These are phyloP conservation scores for Dactylellina parvicollis DNA, from an alignment of 2,329 filamentous ascomycete species.

Conservation along the genomic window DNA sequence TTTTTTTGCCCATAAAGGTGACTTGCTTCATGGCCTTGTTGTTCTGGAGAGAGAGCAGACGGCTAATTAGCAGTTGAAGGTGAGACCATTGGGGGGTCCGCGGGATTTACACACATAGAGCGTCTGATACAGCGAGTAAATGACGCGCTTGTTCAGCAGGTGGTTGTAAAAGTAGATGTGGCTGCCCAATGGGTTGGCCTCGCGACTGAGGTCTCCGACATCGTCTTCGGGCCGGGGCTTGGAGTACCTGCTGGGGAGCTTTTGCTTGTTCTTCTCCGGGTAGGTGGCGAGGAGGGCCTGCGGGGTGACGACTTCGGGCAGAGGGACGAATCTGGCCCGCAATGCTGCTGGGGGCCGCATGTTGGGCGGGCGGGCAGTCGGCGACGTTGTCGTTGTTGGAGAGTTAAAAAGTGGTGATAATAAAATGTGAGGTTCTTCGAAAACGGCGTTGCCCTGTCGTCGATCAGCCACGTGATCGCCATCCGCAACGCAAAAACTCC, in stretches of 20 bases:
- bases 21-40: conserved; percentile 68
- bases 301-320: conserved; percentile 34
- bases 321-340: conserved; percentile 39
- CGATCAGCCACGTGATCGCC: neutral
- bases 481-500: neutral
- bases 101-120: conserved; percentile 59
- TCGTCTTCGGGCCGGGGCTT: conserved; percentile 12
- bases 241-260: neutral
- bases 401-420: neutral
- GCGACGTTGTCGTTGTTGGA: neutral
- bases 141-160: conserved; percentile 61
- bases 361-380: conserved; percentile 2
- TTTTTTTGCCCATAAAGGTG: conserved; percentile 75
- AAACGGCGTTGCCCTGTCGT: conserved; percentile 6
- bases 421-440: conserved; percentile 20
- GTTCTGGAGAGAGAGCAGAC: conserved; percentile 59
- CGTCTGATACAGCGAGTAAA: conserved; percentile 61
- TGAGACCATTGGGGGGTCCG: neutral
- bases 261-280: conserved; percentile 19
- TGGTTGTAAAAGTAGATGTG: conserved; percentile 62
- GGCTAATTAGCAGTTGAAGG: conserved; percentile 2
- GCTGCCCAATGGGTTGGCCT: conserved; percentile 58
- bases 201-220: conserved; percentile 33
- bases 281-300: conserved; percentile 20
- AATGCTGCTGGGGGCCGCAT: conserved; percentile 40